These are phyloP conservation scores for Fusarium longipes DNA, from an alignment of 2,329 filamentous ascomycete genomes.

Conservation along the genomic window DNA sequence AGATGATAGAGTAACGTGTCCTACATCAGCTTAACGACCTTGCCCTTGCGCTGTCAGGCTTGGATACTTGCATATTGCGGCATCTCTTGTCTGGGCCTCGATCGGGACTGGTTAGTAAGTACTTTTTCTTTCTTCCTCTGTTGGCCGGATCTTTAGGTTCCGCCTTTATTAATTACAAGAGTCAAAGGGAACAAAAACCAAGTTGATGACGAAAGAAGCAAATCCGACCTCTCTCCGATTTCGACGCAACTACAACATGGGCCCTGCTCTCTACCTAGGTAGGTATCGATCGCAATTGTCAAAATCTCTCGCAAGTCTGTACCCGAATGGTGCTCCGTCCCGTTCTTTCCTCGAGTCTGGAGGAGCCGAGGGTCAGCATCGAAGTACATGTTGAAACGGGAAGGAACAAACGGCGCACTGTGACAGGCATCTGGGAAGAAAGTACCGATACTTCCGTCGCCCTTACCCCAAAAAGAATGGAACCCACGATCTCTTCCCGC, in stretches of 20 bases:
- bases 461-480: constrained; percentile 33
- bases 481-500: constrained; percentile 39
- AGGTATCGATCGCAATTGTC: constrained; percentile 7
- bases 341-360: constrained; percentile 23
- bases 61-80: constrained; percentile 15
- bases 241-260: background rate
- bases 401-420: constrained; percentile 38
- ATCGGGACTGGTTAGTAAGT: background rate
- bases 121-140: constrained; percentile 4
- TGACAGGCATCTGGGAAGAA: constrained; percentile 29
- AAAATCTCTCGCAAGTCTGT: constrained; percentile 41
- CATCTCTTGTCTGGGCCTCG: background rate
- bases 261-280: constrained; percentile 1
- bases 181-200: background rate
- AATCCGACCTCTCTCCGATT: background rate
- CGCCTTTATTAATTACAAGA: background rate
- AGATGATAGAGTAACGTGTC: background rate
- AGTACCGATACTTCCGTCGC: constrained; percentile 41
- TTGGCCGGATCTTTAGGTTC: background rate
- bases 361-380: constrained; percentile 27
- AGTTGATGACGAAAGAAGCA: background rate
- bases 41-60: constrained; percentile 18
- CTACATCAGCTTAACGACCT: background rate
- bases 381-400: constrained; percentile 8
- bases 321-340: constrained; percentile 27